A percentile compares a stretch with the other conserved stretches of the same genome.
These are phyloP conservation scores for Trichosporon ovoides DNA, from an alignment of 1,284 basidiomycete species.

Conservation along the genomic window DNA sequence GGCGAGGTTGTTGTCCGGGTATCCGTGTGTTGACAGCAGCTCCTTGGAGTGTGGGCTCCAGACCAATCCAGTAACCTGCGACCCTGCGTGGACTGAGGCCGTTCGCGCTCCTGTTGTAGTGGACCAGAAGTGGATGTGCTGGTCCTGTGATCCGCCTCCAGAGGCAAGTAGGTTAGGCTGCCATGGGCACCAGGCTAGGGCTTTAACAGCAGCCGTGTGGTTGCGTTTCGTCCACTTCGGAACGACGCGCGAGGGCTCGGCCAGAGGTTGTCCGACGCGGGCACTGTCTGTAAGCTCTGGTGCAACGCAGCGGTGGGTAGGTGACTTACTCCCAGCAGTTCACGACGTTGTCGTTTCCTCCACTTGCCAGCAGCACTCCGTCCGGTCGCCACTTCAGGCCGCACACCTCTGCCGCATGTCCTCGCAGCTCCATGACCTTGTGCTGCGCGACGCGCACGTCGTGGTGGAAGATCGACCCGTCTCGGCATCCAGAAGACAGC, in stretches of 20 bases:
- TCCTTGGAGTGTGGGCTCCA: constrained; percentile 89
- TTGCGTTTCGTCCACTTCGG: constrained; percentile 89
- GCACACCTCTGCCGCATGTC: constrained; percentile 79
- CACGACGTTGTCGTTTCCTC: constrained; percentile 93
- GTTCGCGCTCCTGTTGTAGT: constrained; percentile 81
- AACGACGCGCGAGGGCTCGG: constrained; percentile 56
- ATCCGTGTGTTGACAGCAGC: constrained; percentile 87
- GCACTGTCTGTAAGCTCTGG: constrained; percentile 49
- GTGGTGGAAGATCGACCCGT: constrained; percentile 90
- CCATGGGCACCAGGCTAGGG: constrained; percentile 97
- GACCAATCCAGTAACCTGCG: constrained; percentile 87
- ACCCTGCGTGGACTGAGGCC: constrained; percentile 72
- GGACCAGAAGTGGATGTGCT: constrained; percentile 90
- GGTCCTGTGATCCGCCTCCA: constrained; percentile 91
- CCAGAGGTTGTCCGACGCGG: constrained; percentile 52
- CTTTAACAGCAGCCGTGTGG: constrained; percentile 94
- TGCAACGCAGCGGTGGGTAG: too few relatives aligned
- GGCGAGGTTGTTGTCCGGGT: constrained; percentile 60
- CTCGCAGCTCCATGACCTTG: constrained; percentile 80
- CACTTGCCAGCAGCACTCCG: constrained; percentile 83
- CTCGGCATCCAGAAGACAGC: constrained; percentile 78
- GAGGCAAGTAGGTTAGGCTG: constrained; percentile 84
- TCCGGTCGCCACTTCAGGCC: constrained; percentile 64
- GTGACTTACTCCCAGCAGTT: constrained; percentile 86
- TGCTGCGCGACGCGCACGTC: constrained; percentile 82